Conservation (phyloP, 2,329 filamentous ascomycete species). For the Cordyceps cateniannulata region DNA sequence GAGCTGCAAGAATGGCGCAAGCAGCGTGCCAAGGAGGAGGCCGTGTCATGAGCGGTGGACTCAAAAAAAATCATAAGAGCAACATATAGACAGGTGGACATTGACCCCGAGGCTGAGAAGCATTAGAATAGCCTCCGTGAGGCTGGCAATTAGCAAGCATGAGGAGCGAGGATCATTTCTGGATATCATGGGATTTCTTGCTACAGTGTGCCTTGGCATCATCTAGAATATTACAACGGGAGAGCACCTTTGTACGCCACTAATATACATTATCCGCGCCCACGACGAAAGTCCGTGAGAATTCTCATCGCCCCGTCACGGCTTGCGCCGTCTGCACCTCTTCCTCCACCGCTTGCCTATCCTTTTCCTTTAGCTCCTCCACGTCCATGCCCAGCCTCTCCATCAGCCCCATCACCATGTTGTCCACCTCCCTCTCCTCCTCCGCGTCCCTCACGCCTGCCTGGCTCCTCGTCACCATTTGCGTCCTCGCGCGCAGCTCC, state of each 20-base stretch:
- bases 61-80: not conserved
- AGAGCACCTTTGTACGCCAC: slow-evolving; percentile 6
- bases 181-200: not conserved
- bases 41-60: not conserved
- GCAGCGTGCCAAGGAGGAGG: slow-evolving; percentile 11
- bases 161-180: not conserved
- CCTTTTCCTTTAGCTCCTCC: slow-evolving; percentile 10
- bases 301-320: too few relatives aligned
- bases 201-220: not conserved
- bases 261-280: slow-evolving; percentile 1
- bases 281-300: too few relatives aligned
- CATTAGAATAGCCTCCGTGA: slow-evolving; percentile 7
- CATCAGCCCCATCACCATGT: slow-evolving; percentile 55
- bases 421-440: slow-evolving; percentile 55
- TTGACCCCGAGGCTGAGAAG: not conserved
- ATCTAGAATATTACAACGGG: not conserved
- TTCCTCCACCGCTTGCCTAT: slow-evolving; percentile 14
- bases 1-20: slow-evolving; percentile 26
- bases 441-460: slow-evolving; percentile 29
- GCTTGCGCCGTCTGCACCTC: not conserved
- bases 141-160: not conserved
- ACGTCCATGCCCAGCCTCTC: slow-evolving; percentile 37
- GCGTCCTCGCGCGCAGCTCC: slow-evolving; percentile 53
- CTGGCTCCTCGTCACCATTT: slow-evolving; percentile 32
- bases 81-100: not conserved